These are phyloP conservation scores for Dactylorhiza incarnata DNA, from an alignment of 106 monocot species.

Conservation along the genomic window DNA sequence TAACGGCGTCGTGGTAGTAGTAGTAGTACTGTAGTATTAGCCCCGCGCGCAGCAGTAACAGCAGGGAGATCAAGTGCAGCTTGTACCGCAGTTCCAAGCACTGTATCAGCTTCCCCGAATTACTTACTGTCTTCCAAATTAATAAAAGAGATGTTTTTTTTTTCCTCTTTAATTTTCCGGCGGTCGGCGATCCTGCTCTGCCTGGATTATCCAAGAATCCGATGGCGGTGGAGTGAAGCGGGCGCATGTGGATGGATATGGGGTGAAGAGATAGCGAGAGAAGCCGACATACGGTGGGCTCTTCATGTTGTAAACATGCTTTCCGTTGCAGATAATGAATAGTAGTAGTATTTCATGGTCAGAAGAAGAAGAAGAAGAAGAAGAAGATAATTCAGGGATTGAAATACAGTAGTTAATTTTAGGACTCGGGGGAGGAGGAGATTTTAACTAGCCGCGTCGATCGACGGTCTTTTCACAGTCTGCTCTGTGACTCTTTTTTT, in stretches of 20 bases:
- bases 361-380: not conserved
- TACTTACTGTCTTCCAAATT: not conserved
- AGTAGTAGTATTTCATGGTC: constrained; percentile 2
- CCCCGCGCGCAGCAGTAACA: not conserved
- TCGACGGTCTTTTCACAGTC: not conserved
- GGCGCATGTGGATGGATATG: not conserved
- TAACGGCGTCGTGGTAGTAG: not conserved
- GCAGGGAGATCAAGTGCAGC: not conserved
- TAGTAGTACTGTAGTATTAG: not conserved
- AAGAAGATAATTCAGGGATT: not conserved
- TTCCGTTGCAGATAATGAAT: not conserved
- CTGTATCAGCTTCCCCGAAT: not conserved
- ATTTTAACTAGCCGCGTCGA: no score
- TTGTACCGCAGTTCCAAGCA: not conserved
- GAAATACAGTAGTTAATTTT: not conserved
- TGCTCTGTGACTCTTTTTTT: no score
- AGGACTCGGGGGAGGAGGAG: not conserved
- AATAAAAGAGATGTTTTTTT: not conserved
- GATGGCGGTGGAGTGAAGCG: not conserved
- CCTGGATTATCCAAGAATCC: constrained; percentile 8
- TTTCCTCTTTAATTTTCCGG: not conserved
- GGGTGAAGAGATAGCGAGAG: not conserved
- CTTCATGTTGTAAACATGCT: constrained; percentile 7
- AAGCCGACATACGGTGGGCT: constrained; percentile 1
- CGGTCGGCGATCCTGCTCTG: not conserved